Base-by-base conservation (phyloP, 768 basidiomycete species). In the Holtermanniella nyarrowii region DNA sequence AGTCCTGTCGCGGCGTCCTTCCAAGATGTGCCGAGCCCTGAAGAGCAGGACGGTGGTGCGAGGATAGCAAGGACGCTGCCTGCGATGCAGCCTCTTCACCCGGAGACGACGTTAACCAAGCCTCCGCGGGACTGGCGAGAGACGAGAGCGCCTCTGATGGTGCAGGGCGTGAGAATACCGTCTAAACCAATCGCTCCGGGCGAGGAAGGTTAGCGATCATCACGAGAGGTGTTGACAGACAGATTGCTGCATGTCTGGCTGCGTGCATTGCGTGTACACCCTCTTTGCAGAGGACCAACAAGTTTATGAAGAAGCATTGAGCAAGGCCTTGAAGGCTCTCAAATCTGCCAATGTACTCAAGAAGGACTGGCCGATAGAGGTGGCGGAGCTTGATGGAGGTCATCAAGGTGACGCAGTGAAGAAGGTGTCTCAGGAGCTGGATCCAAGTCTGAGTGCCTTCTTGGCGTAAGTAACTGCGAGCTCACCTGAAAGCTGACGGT, bases 171-270 rank as follows among this genome's bases (percentile, higher is more conserved):
- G 1, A 14, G 48, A 14, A 53, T 72, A 4, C 70, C 68, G 2
- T 54, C 57, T 1, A 72, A 66, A 51, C 70, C 70, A 13, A 47
- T 42, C 5, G 58, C 63, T 4, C 70, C 70, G 11, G 68, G 59
- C 2, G 68, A 67, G 52, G 70, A 72, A 52, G 70, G 70, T 69
- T 16, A 51, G 62, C 63, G 21, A 11, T 24, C 14, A 4, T 13
- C 22, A 5, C 37, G 21, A 27, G 40, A 40, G 14, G 13, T 5
- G 23, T 13, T 45, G 14, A 37, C n/a, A 18, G 3, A 10, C 58
- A 89, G 88, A 89, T 71, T 90, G 88, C 70, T 93, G 88, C 74
- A 91, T 91, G 88, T 88, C 87, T 2, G 86, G 86, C 25, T 93
- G 89, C 63, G 85, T 88, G 0, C 72, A 90, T n/a, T 91, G 89